These are phyloP conservation scores for Lithospermum erythrorhizon DNA, from an alignment of 257 asterid species.

Conservation along the genomic window DNA sequence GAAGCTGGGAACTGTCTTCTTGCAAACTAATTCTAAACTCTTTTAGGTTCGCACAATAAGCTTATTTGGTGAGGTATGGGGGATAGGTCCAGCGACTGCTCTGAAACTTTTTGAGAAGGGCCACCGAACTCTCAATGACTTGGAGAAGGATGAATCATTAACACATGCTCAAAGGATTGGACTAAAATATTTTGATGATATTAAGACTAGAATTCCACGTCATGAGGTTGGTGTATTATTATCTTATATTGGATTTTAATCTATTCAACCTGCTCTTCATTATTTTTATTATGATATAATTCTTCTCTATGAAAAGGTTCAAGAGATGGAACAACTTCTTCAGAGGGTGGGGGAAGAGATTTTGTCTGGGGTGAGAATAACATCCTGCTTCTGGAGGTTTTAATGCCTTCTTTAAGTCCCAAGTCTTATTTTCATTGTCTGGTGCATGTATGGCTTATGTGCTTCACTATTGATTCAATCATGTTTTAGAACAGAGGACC, in stretches of 20 bases:
- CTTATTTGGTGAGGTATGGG: conserved; percentile 97
- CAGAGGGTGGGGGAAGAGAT: conserved; percentile 69
- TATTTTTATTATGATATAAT: conserved; percentile 3
- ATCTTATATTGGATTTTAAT: background rate
- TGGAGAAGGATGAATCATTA: conserved; percentile 59
- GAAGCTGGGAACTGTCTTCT: background rate
- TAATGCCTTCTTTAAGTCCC: background rate
- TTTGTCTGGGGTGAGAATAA: conserved; percentile 65
- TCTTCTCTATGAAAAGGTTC: conserved; percentile 38
- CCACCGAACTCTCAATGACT: conserved; percentile 64
- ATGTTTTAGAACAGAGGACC: background rate
- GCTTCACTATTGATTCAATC: background rate
- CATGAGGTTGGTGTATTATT: conserved; percentile 45
- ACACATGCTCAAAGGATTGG: conserved; percentile 76
- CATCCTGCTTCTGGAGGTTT: background rate
- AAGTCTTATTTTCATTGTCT: background rate
- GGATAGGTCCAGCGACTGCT: conserved; percentile 85
- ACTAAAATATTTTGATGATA: conserved; percentile 71
- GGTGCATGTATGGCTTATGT: background rate
- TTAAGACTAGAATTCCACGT: conserved; percentile 80
- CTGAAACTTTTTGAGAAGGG: conserved; percentile 90
- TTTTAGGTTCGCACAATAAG: conserved; percentile 70
- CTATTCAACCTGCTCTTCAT: background rate
- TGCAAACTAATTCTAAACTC: conserved; percentile 3
- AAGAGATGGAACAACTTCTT: conserved; percentile 68